Percentiles rank a stretch among this genome's conserved stretches.
These are phyloP conservation scores for Solanum chiquidenum DNA, from an alignment of 257 asterid genomes.

Conservation along the genomic window DNA sequence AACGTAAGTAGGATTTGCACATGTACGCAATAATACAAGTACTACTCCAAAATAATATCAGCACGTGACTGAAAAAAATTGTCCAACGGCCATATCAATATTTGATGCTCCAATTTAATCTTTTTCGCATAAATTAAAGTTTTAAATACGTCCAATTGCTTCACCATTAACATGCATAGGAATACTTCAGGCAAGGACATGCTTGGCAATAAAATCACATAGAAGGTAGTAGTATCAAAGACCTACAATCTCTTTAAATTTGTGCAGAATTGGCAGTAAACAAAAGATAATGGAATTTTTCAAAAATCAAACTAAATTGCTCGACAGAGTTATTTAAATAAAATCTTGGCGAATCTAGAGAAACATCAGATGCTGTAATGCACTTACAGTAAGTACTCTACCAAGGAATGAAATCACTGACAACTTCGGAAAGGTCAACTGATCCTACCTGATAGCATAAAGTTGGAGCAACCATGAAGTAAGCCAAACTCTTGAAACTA, in stretches of 20 bases:
- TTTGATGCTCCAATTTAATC: not conserved
- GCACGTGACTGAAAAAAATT: not conserved
- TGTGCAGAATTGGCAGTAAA: not conserved
- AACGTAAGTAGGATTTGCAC: not conserved
- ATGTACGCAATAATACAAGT: not conserved
- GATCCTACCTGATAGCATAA: constrained; percentile 83
- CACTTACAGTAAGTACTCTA: not conserved
- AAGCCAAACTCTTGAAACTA: constrained; percentile 63
- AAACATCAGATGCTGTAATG: not conserved
- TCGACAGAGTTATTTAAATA: not conserved
- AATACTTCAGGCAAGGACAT: not conserved
- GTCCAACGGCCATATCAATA: not conserved
- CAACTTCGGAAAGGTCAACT: not conserved
- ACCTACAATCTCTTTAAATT: not conserved
- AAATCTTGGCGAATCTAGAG: not conserved
- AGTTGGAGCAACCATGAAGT: constrained; percentile 96
- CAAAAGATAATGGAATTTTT: not conserved
- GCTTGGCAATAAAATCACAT: not conserved
- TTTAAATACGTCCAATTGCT: not conserved
- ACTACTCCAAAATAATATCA: not conserved
- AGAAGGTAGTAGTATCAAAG: not conserved
- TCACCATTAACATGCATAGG: not conserved
- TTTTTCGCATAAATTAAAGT: not conserved
- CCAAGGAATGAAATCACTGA: not conserved
- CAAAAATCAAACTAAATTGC: not conserved